phyloP scores from a whole-genome alignment of 179 eudicot genomes.

The Sideroxylon spinosum region DNA sequence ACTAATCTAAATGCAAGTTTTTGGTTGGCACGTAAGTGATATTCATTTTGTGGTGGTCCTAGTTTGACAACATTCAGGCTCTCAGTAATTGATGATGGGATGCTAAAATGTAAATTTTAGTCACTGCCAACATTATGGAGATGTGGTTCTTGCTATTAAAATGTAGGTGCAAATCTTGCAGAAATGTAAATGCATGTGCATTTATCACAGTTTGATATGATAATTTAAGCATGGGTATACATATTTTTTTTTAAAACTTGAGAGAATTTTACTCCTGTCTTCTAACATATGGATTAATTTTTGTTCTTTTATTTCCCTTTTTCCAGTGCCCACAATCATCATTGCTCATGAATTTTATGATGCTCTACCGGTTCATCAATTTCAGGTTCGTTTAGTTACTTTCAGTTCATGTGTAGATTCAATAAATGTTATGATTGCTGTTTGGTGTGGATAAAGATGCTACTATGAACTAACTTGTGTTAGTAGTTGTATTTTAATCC shows the following conservation, averaged over 20 bases:
- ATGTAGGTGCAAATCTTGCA: too few species aligned
- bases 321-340: conserved; percentile 76
- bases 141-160: background rate
- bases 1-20: background rate
- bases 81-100: too few species aligned
- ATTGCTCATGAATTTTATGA: conserved; percentile 93
- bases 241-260: background rate
- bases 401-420: background rate
- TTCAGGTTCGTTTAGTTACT: conserved; percentile 61
- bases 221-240: background rate
- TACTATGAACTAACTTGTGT: background rate
- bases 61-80: background rate
- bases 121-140: background rate
- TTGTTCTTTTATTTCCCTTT: conserved; percentile 3
- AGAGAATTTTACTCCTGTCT: background rate
- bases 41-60: background rate
- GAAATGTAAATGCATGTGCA: too few species aligned
- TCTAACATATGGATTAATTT: background rate
- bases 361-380: conserved; percentile 95
- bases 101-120: background rate
- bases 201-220: background rate
- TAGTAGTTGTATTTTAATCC: background rate
- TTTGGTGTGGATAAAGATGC: background rate
- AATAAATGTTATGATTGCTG: background rate
- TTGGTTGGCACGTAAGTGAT: background rate